Percentiles rank a stretch among this genome's conserved stretches.
Evolutionary conservation across 2,329 filamentous ascomycete genomes (phyloP).

Genomic region (Alternaria panax): DNA sequence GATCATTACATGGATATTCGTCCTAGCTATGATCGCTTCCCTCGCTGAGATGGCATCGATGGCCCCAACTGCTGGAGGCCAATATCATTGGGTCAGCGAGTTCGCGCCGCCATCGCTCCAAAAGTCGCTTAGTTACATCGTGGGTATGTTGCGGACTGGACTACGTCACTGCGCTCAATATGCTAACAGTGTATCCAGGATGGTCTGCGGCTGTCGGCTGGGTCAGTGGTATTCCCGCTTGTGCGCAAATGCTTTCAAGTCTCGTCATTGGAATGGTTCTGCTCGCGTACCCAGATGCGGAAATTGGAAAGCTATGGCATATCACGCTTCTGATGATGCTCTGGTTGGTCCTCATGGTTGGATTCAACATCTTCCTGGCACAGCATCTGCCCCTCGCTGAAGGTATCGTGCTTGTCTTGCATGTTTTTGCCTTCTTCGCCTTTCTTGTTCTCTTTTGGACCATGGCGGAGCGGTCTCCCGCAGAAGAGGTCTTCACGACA

Average conservation of each 20-base stretch:
- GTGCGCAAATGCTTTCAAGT: slow-evolving; percentile 31
- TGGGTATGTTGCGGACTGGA: background rate
- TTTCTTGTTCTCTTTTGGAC: slow-evolving; percentile 51
- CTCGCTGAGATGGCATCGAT: slow-evolving; percentile 13
- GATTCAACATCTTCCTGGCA: slow-evolving; percentile 56
- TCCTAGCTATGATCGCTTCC: slow-evolving; percentile 30
- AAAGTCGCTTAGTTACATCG: slow-evolving; percentile 11
- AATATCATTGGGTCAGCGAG: slow-evolving; percentile 15
- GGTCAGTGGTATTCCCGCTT: slow-evolving; percentile 51
- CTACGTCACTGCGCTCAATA: background rate
- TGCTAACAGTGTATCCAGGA: slow-evolving; percentile 18
- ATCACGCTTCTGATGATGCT: slow-evolving; percentile 40
- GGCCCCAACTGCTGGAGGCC: slow-evolving; percentile 14
- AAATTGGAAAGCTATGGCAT: slow-evolving; percentile 44
- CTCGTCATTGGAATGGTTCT: slow-evolving; percentile 43
- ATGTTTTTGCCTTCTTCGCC: slow-evolving; percentile 60
- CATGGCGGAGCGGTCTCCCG: slow-evolving; percentile 41
- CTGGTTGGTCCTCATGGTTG: slow-evolving; percentile 45
- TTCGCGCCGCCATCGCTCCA: slow-evolving; percentile 7
- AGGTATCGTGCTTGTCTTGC: slow-evolving; percentile 56
- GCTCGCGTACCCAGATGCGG: slow-evolving; percentile 50
- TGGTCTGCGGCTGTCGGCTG: slow-evolving; percentile 36
- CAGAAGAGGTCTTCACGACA: slow-evolving; percentile 53
- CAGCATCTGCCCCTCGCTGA: slow-evolving; percentile 57
- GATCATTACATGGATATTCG: slow-evolving; percentile 30